These are phyloP conservation scores for Pseudopyrenochaeta lycopersici DNA, from an alignment of 2,329 filamentous ascomycete genomes.

Conservation along the genomic window DNA sequence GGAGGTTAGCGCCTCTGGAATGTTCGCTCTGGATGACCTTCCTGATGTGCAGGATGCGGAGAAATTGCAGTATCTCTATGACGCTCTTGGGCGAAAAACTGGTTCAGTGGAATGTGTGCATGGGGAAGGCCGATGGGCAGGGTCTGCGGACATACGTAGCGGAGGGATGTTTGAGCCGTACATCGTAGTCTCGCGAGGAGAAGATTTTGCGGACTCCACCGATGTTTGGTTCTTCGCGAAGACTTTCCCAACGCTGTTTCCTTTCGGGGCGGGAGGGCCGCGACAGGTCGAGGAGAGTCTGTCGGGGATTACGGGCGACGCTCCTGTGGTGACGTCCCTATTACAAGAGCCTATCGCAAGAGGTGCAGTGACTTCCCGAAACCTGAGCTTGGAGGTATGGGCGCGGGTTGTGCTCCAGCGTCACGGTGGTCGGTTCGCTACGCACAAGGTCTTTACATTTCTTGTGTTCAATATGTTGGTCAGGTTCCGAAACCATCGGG, in stretches of 20 bases:
- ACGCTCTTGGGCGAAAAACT: not conserved
- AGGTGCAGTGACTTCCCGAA: not conserved
- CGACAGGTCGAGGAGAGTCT: slow-evolving; percentile 4
- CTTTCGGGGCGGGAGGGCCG: slow-evolving; percentile 7
- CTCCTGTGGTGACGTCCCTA: not conserved
- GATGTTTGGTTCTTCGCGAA: slow-evolving; percentile 8
- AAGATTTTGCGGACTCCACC: slow-evolving; percentile 7
- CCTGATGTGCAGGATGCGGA: slow-evolving; percentile 3
- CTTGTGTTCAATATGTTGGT: slow-evolving; percentile 8
- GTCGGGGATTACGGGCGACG: not conserved
- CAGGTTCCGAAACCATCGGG: slow-evolving; percentile 3
- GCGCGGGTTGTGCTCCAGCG: slow-evolving; percentile 3
- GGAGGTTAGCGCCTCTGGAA: slow-evolving; percentile 2
- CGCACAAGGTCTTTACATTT: slow-evolving; percentile 3
- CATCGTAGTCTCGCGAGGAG: slow-evolving; percentile 3
- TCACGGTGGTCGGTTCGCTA: slow-evolving; percentile 1
- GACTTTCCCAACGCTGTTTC: slow-evolving; percentile 10
- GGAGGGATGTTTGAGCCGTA: slow-evolving; percentile 3
- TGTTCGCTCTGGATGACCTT: slow-evolving; percentile 2
- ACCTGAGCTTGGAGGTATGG: slow-evolving; percentile 5
- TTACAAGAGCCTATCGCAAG: not conserved
- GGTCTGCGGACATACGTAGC: slow-evolving; percentile 2
- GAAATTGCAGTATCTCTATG: slow-evolving; percentile 7
- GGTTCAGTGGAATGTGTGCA: not conserved
- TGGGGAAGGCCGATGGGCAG: not conserved